A percentile compares a stretch with the other conserved stretches of the same genome.
These are phyloP conservation scores for Vitis hybrid DNA, from an alignment of 177 flowering plant genomes.

Conservation along the genomic window DNA sequence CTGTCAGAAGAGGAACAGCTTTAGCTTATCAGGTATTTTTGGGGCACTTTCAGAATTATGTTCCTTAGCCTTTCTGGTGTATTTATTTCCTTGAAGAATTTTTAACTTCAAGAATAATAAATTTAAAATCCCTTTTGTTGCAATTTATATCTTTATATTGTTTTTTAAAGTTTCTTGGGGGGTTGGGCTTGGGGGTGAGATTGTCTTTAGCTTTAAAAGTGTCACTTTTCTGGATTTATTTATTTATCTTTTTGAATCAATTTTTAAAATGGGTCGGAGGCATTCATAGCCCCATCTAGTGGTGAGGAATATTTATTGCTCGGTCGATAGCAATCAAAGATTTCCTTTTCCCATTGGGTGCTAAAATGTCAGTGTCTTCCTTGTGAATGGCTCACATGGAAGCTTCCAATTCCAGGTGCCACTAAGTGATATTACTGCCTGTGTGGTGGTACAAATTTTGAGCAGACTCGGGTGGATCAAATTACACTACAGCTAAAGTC, in stretches of 20 bases:
- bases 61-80: neutral
- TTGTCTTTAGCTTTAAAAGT: neutral
- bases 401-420: slow-evolving; percentile 82
- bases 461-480: slow-evolving; percentile 96
- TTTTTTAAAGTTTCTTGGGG: neutral
- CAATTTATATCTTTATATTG: neutral
- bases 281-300: slow-evolving; percentile 37
- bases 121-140: neutral
- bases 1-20: slow-evolving; percentile 73
- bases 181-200: too few species aligned
- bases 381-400: slow-evolving; percentile 74
- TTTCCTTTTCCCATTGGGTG: slow-evolving; percentile 39
- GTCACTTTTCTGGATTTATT: neutral
- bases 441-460: slow-evolving; percentile 83
- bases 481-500: slow-evolving; percentile 65
- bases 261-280: slow-evolving; percentile 25
- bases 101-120: neutral
- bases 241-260: neutral
- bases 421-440: slow-evolving; percentile 88
- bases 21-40: slow-evolving; percentile 85
- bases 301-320: slow-evolving; percentile 40
- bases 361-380: slow-evolving; percentile 55
- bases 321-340: slow-evolving; percentile 31
- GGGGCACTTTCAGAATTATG: neutral
- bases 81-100: neutral